phyloP scores from a whole-genome alignment of 768 basidiomycete genomes.

The Collybiopsis confluens region DNA sequence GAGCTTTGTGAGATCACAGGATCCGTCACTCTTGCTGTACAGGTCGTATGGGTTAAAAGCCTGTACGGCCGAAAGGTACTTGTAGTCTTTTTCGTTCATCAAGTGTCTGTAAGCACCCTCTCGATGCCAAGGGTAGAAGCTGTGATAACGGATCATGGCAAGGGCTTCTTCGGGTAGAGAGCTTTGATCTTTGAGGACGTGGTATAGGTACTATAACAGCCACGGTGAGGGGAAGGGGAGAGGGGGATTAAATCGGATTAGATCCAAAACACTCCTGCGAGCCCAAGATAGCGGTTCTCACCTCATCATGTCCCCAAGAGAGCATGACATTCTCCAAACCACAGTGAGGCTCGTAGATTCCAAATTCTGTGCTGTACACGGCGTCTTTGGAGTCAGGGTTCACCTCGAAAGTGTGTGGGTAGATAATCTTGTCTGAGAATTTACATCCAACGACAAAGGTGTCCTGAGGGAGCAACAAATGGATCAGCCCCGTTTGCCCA shows the following conservation, averaged over 20 bases:
- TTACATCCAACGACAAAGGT: slow-evolving; percentile 83
- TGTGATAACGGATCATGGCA: slow-evolving; percentile 92
- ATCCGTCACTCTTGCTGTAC: slow-evolving; percentile 83
- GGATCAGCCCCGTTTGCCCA: too few relatives aligned
- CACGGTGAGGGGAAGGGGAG: neutral
- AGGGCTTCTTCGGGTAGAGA: slow-evolving; percentile 76
- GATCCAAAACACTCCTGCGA: slow-evolving; percentile 9
- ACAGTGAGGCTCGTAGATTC: slow-evolving; percentile 75
- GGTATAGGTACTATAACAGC: slow-evolving; percentile 67
- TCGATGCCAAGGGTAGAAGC: slow-evolving; percentile 88
- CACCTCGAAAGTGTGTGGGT: slow-evolving; percentile 69
- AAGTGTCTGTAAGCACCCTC: slow-evolving; percentile 83
- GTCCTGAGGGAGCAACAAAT: slow-evolving; percentile 33
- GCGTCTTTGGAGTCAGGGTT: slow-evolving; percentile 68
- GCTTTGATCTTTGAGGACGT: slow-evolving; percentile 80
- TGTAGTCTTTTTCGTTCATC: slow-evolving; percentile 64
- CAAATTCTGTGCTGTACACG: slow-evolving; percentile 66
- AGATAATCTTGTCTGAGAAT: slow-evolving; percentile 81
- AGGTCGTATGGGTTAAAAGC: slow-evolving; percentile 95
- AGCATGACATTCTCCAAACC: slow-evolving; percentile 87
- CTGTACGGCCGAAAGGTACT: slow-evolving; percentile 66
- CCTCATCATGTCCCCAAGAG: slow-evolving; percentile 91
- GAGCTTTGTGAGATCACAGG: slow-evolving; percentile 56
- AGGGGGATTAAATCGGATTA: slow-evolving; percentile 2
- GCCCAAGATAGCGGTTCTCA: too few relatives aligned